Conservation (phyloP, 192 early-diverging fungal genomes). For the Backusella mclennaniae region DNA sequence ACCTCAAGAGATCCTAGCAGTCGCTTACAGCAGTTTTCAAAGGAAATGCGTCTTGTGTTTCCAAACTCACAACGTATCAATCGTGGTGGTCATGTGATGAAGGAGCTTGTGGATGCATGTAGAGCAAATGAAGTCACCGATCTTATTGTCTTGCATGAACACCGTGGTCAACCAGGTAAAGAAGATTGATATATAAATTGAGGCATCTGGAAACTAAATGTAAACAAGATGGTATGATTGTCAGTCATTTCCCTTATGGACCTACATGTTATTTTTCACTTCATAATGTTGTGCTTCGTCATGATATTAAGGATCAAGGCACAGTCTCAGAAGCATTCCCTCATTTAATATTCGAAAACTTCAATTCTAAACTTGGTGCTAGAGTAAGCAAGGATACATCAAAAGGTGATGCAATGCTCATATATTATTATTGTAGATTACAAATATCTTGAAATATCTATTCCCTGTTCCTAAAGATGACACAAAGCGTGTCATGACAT, state of each 20-base stretch:
- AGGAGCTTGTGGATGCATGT: conserved; percentile 96
- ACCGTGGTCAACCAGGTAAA: conserved; percentile 88
- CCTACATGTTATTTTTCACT: conserved; percentile 97
- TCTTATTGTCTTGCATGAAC: conserved; percentile 93
- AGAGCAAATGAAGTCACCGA: conserved; percentile 92
- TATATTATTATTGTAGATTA: conserved; percentile 44
- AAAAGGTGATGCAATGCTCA: background rate
- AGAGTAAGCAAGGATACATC: conserved; percentile 45
- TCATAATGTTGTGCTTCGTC: conserved; percentile 95
- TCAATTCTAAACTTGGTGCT: conserved; percentile 82
- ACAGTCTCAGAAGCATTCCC: conserved; percentile 97
- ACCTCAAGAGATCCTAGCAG: conserved; percentile 93
- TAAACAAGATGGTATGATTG: conserved; percentile 81
- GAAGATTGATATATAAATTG: background rate
- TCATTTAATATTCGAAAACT: conserved; percentile 95
- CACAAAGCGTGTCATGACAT: conserved; percentile 95
- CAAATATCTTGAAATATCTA: conserved; percentile 90
- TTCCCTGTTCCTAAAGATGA: conserved; percentile 98
- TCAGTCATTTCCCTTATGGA: conserved; percentile 96
- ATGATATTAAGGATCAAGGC: conserved; percentile 96
- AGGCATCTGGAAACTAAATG: background rate
- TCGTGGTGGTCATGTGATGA: conserved; percentile 93
- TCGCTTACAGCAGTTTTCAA: conserved; percentile 93
- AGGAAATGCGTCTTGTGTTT: conserved; percentile 94
- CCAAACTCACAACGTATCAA: conserved; percentile 98